A percentile compares a stretch with the other conserved stretches of the same genome.
These are phyloP conservation scores for Acacia crassicarpa DNA, from an alignment of 306 rosid genomes.

Conservation along the genomic window DNA sequence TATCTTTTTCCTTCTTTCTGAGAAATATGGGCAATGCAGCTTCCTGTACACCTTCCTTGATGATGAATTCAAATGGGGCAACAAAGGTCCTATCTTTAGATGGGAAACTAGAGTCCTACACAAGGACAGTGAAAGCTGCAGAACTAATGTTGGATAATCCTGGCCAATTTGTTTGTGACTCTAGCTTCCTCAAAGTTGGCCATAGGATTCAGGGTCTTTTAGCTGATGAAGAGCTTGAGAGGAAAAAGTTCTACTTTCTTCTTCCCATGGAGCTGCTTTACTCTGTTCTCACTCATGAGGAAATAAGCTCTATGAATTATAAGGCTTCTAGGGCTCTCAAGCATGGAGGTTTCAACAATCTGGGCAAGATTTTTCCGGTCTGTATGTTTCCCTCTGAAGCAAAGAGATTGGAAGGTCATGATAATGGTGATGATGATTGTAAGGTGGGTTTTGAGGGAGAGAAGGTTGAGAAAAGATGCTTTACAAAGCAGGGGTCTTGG, in stretches of 20 bases:
- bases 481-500: slow-evolving; percentile 83
- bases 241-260: slow-evolving; percentile 63
- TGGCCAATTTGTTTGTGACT: slow-evolving; percentile 73
- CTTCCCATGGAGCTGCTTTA: slow-evolving; percentile 87
- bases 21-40: slow-evolving; percentile 70
- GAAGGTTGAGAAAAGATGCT: slow-evolving; percentile 38
- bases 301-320: slow-evolving; percentile 61
- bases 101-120: slow-evolving; percentile 59
- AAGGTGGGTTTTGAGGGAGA: slow-evolving; percentile 28
- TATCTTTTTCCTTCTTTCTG: neutral
- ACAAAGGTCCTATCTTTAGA: slow-evolving; percentile 51
- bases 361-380: slow-evolving; percentile 73
- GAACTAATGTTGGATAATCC: slow-evolving; percentile 69
- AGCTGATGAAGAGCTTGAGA: slow-evolving; percentile 64
- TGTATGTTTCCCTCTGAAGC: slow-evolving; percentile 59
- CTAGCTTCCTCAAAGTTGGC: slow-evolving; percentile 68
- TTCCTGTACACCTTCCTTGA: slow-evolving; percentile 68
- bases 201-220: slow-evolving; percentile 73
- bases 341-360: slow-evolving; percentile 48
- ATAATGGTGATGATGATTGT: neutral
- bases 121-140: slow-evolving; percentile 63
- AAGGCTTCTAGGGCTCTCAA: slow-evolving; percentile 63
- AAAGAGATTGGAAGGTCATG: slow-evolving; percentile 32
- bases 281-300: slow-evolving; percentile 82
- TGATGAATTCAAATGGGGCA: slow-evolving; percentile 33